These are phyloP conservation scores for Quercus berberidifolia DNA, from an alignment of 306 rosid species.

Conservation along the genomic window DNA sequence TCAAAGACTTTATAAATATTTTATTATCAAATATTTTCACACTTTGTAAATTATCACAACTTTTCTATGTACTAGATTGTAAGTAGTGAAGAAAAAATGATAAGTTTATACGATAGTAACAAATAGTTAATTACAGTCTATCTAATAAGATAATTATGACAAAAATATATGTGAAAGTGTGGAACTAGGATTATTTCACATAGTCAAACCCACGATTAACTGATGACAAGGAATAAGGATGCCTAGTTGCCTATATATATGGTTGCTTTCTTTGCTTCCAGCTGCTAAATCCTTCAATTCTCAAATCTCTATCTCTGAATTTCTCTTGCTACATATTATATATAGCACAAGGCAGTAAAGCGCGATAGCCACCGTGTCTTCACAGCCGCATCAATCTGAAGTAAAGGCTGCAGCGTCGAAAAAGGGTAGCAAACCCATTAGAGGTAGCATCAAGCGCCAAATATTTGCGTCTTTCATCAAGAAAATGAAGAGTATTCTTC, in stretches of 20 bases:
- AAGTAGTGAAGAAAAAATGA: no score
- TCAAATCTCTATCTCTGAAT: neutral
- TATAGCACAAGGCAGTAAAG: neutral
- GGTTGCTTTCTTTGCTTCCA: neutral
- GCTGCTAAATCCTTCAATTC: neutral
- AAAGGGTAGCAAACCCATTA: neutral
- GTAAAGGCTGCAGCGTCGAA: neutral
- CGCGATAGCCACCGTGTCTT: neutral
- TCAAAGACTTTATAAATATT: no score
- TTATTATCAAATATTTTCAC: no score
- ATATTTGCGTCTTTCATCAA: neutral
- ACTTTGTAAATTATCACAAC: no score
- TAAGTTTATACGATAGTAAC: accelerated
- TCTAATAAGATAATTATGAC: no score
- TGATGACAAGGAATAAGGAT: no score
- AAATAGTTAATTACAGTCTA: no score
- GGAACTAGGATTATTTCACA: no score
- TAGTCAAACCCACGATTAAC: no score
- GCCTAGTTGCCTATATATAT: neutral
- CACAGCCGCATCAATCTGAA: neutral
- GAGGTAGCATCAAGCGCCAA: neutral
- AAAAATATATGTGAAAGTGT: no score
- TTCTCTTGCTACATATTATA: neutral
- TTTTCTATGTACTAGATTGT: no score
- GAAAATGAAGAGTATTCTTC: neutral